Evolutionary conservation across 768 basidiomycete genomes (phyloP).

Genomic region (Boletellus ananiceps): DNA sequence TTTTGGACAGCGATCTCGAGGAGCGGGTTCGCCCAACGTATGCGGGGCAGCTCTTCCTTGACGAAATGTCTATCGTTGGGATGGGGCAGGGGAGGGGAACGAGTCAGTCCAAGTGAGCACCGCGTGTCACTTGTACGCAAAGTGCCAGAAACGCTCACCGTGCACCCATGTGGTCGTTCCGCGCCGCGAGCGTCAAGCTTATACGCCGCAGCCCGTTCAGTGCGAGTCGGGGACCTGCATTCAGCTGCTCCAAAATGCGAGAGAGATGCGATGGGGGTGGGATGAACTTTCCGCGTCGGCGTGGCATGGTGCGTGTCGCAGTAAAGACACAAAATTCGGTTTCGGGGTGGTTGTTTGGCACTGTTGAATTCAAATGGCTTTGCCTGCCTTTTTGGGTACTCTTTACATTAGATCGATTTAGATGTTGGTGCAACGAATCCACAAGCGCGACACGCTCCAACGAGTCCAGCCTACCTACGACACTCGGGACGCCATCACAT

Average conservation of each 20-base stretch:
- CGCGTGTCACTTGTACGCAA: background rate
- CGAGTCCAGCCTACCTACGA: no score
- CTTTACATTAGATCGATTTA: background rate
- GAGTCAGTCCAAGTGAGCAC: no score
- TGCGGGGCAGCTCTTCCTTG: slow-evolving; percentile 72
- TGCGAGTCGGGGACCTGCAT: slow-evolving; percentile 45
- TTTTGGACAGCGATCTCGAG: slow-evolving; percentile 58
- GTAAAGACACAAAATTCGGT: background rate
- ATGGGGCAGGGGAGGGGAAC: background rate
- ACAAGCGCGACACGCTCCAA: no score
- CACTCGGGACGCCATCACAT: no score
- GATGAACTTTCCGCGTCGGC: slow-evolving; percentile 27
- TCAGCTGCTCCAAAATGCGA: slow-evolving; percentile 48
- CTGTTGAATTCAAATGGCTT: slow-evolving; percentile 9
- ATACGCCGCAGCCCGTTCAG: slow-evolving; percentile 48
- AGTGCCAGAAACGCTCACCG: slow-evolving; percentile 38
- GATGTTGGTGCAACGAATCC: no score
- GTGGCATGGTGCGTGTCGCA: slow-evolving; percentile 12
- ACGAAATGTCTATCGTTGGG: slow-evolving; percentile 53
- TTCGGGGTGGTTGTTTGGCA: slow-evolving; percentile 3
- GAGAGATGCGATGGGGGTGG: slow-evolving; percentile 55
- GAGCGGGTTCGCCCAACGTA: slow-evolving; percentile 71
- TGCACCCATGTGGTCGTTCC: slow-evolving; percentile 73
- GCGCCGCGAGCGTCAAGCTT: slow-evolving; percentile 51
- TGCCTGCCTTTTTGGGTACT: background rate